phyloP scores from a whole-genome alignment of 305 asterid species.

The Fraxinus sp. region DNA sequence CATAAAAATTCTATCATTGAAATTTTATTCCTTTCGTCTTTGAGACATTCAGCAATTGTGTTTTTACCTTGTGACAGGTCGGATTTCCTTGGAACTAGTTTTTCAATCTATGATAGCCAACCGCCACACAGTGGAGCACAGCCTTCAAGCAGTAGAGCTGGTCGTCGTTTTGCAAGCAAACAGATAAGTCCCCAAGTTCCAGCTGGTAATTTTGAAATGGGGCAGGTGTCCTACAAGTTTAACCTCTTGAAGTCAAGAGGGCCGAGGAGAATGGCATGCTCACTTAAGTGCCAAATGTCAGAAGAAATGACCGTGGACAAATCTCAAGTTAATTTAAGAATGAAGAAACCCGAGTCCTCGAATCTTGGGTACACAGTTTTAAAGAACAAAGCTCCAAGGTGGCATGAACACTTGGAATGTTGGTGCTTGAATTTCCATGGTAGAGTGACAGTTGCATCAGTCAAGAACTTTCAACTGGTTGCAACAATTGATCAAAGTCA shows the following conservation, averaged over 20 bases:
- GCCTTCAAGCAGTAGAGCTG: constrained; percentile 67
- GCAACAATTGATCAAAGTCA: constrained; percentile 76
- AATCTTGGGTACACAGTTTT: constrained; percentile 42
- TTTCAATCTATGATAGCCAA: constrained; percentile 76
- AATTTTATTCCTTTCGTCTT: background rate
- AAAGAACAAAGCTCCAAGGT: constrained; percentile 87
- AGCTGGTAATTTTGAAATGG: constrained; percentile 77
- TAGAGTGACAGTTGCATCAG: constrained; percentile 93
- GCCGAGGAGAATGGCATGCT: constrained; percentile 84
- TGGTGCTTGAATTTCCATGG: constrained; percentile 99
- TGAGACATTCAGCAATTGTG: background rate
- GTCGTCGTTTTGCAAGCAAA: constrained; percentile 81
- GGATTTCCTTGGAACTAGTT: constrained; percentile 89
- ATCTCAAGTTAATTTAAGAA: constrained; percentile 26
- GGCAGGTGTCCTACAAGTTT: constrained; percentile 79
- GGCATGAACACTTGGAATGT: constrained; percentile 93
- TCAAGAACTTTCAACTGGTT: constrained; percentile 83
- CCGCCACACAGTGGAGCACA: constrained; percentile 84
- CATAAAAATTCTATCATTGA: background rate
- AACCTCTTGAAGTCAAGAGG: constrained; percentile 94
- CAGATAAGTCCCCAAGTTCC: constrained; percentile 93
- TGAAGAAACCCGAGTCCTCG: constrained; percentile 27
- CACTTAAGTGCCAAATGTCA: constrained; percentile 47
- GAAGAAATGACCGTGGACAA: constrained; percentile 32
- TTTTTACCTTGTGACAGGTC: constrained; percentile 56